A percentile compares a stretch with the other conserved stretches of the same genome.
Conservation (phyloP, 768 basidiomycete genomes). For the Cystobasidium ongulense region DNA sequence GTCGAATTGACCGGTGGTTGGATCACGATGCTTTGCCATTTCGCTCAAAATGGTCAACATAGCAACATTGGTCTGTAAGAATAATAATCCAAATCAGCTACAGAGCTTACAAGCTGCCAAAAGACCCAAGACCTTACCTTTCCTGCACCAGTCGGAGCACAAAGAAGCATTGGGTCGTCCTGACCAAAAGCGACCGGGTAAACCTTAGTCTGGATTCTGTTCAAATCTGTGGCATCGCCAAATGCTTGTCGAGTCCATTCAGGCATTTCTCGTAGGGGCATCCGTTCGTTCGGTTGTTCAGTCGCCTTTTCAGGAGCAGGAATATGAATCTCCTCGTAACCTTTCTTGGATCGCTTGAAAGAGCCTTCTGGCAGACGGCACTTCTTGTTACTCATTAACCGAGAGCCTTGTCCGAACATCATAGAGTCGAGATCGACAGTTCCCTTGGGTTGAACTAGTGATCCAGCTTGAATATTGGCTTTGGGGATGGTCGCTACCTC, state of each 20-base stretch:
- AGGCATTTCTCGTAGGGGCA: slow-evolving; percentile 66
- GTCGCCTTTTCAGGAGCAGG: slow-evolving; percentile 67
- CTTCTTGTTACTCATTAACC: slow-evolving; percentile 98
- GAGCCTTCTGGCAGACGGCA: slow-evolving; percentile 95
- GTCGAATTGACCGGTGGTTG: slow-evolving; percentile 68
- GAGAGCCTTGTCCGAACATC: slow-evolving; percentile 93
- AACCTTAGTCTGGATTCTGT: slow-evolving; percentile 85
- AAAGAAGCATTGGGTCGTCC: slow-evolving; percentile 87
- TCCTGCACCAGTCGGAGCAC: slow-evolving; percentile 96
- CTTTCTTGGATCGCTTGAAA: slow-evolving; percentile 91
- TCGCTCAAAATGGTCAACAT: slow-evolving; percentile 91
- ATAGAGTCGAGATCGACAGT: slow-evolving; percentile 83
- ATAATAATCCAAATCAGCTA: slow-evolving; percentile 33
- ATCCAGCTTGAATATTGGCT: slow-evolving; percentile 78
- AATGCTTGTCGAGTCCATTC: slow-evolving; percentile 83
- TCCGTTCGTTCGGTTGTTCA: slow-evolving; percentile 51
- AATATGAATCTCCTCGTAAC: slow-evolving; percentile 96
- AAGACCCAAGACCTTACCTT: slow-evolving; percentile 56
- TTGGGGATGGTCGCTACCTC: slow-evolving; percentile 60
- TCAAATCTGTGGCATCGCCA: slow-evolving; percentile 62
- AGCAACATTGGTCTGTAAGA: slow-evolving; percentile 82
- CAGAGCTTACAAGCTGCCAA: not conserved
- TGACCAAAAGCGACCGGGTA: slow-evolving; percentile 89
- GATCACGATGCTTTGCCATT: slow-evolving; percentile 76
- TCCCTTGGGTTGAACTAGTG: slow-evolving; percentile 64